Percentiles rank a stretch among this genome's conserved stretches.
phyloP scores from a whole-genome alignment of 805 yeast species.

The Blastobotrys parvus region DNA sequence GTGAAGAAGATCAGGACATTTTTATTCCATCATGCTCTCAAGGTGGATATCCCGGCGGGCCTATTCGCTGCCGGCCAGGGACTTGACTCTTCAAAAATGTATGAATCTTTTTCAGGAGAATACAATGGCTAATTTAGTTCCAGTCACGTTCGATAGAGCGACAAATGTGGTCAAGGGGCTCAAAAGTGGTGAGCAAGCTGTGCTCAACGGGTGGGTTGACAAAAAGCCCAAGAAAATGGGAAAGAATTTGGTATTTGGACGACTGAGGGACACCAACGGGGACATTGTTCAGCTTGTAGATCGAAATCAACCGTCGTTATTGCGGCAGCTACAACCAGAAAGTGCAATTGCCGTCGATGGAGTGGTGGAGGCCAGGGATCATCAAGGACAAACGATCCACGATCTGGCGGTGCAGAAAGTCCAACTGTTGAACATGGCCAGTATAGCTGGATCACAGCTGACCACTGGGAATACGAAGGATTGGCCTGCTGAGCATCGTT shows the following conservation, averaged over 20 bases:
- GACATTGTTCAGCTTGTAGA: constrained; percentile 51
- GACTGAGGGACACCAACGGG: constrained; percentile 67
- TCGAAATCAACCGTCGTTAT: constrained; percentile 30
- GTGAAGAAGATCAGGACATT: background rate
- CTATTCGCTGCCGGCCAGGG: background rate
- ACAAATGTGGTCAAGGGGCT: background rate
- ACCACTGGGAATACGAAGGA: constrained; percentile 49
- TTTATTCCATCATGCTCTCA: background rate
- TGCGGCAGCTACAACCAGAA: constrained; percentile 54
- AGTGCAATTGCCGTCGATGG: constrained; percentile 69
- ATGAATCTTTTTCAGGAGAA: background rate
- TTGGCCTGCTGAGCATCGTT: constrained; percentile 75
- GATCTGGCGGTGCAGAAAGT: constrained; percentile 50
- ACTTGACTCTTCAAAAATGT: background rate
- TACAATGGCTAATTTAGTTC: background rate
- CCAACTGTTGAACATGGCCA: constrained; percentile 54
- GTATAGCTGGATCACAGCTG: constrained; percentile 59
- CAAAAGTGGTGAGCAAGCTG: constrained; percentile 17
- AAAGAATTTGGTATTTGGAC: constrained; percentile 58
- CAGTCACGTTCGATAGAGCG: background rate
- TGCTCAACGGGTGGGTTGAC: constrained; percentile 81
- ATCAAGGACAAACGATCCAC: constrained; percentile 28
- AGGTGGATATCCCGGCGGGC: background rate
- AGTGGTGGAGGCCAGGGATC: constrained; percentile 30
- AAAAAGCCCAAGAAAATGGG: constrained; percentile 64